Conservation (phyloP, 768 basidiomycete genomes). For the Candolleomyces aberdarensis region DNA sequence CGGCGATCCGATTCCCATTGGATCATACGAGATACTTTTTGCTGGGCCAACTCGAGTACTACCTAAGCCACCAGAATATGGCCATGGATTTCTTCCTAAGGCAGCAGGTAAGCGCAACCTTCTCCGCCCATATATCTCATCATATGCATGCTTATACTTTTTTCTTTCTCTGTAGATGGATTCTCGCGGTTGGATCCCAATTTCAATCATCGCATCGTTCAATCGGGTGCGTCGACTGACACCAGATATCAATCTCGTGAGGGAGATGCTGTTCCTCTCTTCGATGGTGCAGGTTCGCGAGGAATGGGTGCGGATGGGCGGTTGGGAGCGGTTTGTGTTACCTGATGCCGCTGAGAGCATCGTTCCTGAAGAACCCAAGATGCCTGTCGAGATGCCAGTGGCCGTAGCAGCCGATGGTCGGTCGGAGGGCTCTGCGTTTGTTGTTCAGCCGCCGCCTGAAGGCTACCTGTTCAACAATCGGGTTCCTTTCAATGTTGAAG, state of each 20-base stretch:
- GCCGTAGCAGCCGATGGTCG: neutral
- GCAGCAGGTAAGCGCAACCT: slow-evolving; percentile 53
- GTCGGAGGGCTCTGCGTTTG: neutral
- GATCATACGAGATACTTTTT: slow-evolving; percentile 68
- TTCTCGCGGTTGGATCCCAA: slow-evolving; percentile 80
- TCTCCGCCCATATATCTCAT: neutral
- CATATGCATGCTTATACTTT: neutral
- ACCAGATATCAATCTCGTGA: slow-evolving; percentile 53
- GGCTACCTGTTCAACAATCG: no score
- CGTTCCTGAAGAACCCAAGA: neutral
- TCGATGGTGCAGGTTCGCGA: slow-evolving; percentile 65
- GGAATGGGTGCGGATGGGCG: slow-evolving; percentile 65
- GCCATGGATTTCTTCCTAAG: slow-evolving; percentile 84
- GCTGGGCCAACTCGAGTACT: slow-evolving; percentile 87
- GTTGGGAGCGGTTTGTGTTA: slow-evolving; percentile 61
- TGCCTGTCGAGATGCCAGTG: neutral
- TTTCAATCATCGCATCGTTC: slow-evolving; percentile 81
- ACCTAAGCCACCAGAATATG: slow-evolving; percentile 87
- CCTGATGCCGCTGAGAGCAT: slow-evolving; percentile 46
- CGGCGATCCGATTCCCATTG: slow-evolving; percentile 49
- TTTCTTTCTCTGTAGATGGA: slow-evolving; percentile 69
- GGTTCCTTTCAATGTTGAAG: no score
- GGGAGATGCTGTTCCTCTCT: slow-evolving; percentile 68
- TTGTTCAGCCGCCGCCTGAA: no score
- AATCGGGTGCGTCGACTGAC: slow-evolving; percentile 77